Evolutionary conservation across 2,329 filamentous ascomycete genomes (phyloP), one percentile per base, ranked within the genome.

Genomic region (Paraphoma chrysanthemicola): DNA sequence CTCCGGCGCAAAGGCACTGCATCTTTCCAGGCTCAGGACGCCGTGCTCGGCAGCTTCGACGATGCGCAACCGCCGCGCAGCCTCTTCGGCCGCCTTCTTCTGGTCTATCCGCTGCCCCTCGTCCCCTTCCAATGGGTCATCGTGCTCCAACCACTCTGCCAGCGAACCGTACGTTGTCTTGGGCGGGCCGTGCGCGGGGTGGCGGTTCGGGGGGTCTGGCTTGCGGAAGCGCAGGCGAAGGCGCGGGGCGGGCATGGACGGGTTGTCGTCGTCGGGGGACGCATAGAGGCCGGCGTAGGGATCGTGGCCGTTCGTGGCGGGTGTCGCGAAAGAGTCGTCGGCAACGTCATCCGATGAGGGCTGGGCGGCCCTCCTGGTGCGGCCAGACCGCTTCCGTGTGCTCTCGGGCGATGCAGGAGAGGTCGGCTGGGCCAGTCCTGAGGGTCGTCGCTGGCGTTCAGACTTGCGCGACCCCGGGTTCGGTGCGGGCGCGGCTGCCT

Each of bases 21-120:
- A 94, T 57, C 84, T 83, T 57, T 88, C 86, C 51, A 83, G 80
- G 48, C 90, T 92, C 29, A 97, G 82, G 4, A 93, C 92, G 14
- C 93, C 93, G 5, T 88, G 86, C 67, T 91, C 83, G 3, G 87
- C 87, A 61, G 92, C 93, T 46, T 87, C 80, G 63, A 93, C 86
- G 29, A 97, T 87, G 31, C 86, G 86, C 54, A 87, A 64, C 16
- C 95, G 85, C n/a, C 87, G 78, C 14, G 79, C 78, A 1, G 92
- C 93, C 76, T 97, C 93, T 51, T 84, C 83, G 44, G 63, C 53
- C 3, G 71, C 73, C 57, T 70, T 68, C 4, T 74, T 68, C 10
- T 66, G 43, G 6, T 73, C 73, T 50, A 75, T 67, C 17, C 63
- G 68, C 53, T 75, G 67, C 30, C 76, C 60, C 30, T 79, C 75